Evolutionary conservation across 139 green algal species (phyloP).

Genomic region (Axilococcus clingmanii): DNA sequence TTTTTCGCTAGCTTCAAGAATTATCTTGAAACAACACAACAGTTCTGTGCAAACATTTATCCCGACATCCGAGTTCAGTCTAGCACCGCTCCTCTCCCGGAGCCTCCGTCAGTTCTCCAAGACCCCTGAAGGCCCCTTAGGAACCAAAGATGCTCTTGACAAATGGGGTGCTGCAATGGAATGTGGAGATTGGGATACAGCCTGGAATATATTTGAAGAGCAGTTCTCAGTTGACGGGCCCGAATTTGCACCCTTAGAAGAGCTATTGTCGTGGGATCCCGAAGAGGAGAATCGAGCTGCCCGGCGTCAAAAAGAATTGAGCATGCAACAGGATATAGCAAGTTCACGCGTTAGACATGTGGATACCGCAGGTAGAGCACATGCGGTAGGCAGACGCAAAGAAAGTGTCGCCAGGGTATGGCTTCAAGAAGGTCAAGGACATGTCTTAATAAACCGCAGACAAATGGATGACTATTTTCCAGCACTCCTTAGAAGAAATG

Average conservation of each 20-base stretch:
- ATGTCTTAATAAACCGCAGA: slow-evolving; percentile 63
- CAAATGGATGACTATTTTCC: slow-evolving; percentile 62
- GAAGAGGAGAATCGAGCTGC: slow-evolving; percentile 9
- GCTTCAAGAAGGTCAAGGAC: slow-evolving; percentile 33
- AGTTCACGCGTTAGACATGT: slow-evolving; percentile 28
- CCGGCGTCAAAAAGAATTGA: slow-evolving; percentile 12
- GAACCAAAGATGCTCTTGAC: too few relatives aligned
- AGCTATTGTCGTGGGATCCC: slow-evolving; percentile 16
- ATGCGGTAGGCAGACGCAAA: slow-evolving; percentile 58
- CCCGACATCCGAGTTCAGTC: too few relatives aligned
- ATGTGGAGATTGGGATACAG: slow-evolving; percentile 18
- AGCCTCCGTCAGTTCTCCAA: too few relatives aligned
- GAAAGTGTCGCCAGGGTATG: slow-evolving; percentile 46
- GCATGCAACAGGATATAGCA: slow-evolving; percentile 12
- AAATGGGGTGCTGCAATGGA: slow-evolving; percentile 26
- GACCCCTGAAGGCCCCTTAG: too few relatives aligned
- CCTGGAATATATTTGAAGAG: slow-evolving; percentile 27
- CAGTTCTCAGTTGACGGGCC: slow-evolving; percentile 1
- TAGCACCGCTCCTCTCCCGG: too few relatives aligned
- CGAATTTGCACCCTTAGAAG: slow-evolving; percentile 13
- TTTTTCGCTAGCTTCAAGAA: too few relatives aligned
- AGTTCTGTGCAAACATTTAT: too few relatives aligned
- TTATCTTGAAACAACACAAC: too few relatives aligned
- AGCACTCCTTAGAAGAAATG: slow-evolving; percentile 35
- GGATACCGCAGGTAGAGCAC: slow-evolving; percentile 30